Base-by-base conservation (phyloP, 495 filamentous ascomycete species). In the Ascodesmis nigricans region DNA sequence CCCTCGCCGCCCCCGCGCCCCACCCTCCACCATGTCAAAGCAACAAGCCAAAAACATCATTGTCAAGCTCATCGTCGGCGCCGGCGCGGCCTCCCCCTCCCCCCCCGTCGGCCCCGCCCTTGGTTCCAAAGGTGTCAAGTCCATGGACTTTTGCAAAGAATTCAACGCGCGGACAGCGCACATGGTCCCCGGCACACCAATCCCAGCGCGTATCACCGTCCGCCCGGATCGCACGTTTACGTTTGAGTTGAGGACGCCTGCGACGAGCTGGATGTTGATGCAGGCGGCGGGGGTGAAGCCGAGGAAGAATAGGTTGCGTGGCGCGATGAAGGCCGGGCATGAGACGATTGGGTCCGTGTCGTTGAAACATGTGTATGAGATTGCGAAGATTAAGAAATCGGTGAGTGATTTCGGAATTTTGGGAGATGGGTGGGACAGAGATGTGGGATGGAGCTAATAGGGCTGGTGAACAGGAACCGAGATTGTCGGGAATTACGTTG, bases 101-200 rank as follows among this genome's bases (percentile, higher is more conserved):
- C 90, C 87, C n/a, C 87, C 87, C 2, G 81, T 99, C 49, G 90
- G 90, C 60, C 90, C 90, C 19, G 90, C 87, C 28, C 65, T 99
- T 42, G 87, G 87, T 55, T 83, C 76, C 55, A 95, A 92, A 64
- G 87, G 87, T 62, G 78, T 99, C 25, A 99, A 99, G 64, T 83
- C 76, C 40, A 99, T 99, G 76, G 90, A 99, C 58, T 95, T 95
- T 55, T 95, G 87, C 67, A 97, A 97, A 68, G 87, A 99, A 58
- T 99, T 95, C 66, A 99, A 99, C 48, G 87, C 87, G 21, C 65
- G 84, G 32, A 99, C 87, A 20, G 65, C 76, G 30, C 75, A 90
- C 57, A 83, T 92, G 53, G 65, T 58, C 39, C 48, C 67, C 35
- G 87, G 90, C 21, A 79, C 77, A 21, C 87, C 90, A 5, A 78